Evolutionary conservation across 495 filamentous ascomycete species (phyloP).

Genomic region (Tuber umbilicatum): DNA sequence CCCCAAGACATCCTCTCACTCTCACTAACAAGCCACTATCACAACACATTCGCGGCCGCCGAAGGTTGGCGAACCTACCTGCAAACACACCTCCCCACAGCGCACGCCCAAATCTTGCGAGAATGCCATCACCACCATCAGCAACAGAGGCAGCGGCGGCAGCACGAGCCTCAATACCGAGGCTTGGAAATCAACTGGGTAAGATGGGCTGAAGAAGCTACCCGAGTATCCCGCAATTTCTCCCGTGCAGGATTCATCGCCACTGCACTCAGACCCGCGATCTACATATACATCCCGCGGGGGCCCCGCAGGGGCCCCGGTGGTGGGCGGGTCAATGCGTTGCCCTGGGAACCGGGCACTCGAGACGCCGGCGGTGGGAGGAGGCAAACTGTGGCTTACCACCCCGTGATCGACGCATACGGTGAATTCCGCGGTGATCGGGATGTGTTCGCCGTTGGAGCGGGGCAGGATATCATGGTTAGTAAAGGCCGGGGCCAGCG

Average conservation of each 20-base stretch:
- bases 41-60: constrained; percentile 49
- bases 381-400: constrained; percentile 58
- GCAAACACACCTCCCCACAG: constrained; percentile 50
- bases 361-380: constrained; percentile 42
- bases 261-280: constrained; percentile 48
- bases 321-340: constrained; percentile 7
- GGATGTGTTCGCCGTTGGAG: constrained; percentile 58
- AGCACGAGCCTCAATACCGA: background rate
- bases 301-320: constrained; percentile 13
- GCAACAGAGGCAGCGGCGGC: background rate
- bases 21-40: constrained; percentile 49
- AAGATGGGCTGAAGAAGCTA: constrained; percentile 51
- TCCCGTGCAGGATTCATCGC: constrained; percentile 56
- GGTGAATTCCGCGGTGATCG: constrained; percentile 29
- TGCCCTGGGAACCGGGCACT: constrained; percentile 33
- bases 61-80: constrained; percentile 58
- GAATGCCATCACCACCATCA: background rate
- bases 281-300: constrained; percentile 19
- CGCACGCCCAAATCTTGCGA: constrained; percentile 27
- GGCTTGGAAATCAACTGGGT: constrained; percentile 12
- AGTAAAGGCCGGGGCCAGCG: constrained; percentile 35
- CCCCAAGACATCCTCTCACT: constrained; percentile 35
- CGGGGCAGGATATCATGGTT: constrained; percentile 54
- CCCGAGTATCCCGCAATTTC: constrained; percentile 55
- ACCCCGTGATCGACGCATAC: constrained; percentile 57